phyloP scores from a whole-genome alignment of 129 eudicot species.

The Flaveria sonorensis region DNA sequence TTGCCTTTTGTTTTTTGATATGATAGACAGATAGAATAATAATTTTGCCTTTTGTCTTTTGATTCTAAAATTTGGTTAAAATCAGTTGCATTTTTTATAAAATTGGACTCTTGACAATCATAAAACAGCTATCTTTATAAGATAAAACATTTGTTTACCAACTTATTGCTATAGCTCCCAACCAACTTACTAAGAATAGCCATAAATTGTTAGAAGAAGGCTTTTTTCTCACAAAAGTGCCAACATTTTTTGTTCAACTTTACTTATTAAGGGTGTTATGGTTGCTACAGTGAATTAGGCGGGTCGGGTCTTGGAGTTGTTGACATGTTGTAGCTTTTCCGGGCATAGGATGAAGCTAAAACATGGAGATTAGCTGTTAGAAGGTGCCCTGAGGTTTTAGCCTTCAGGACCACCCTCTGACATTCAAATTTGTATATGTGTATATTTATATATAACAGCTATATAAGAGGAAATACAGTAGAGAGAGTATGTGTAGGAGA shows the following conservation, averaged over 20 bases:
- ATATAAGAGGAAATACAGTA: too few relatives aligned
- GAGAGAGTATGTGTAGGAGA: too few relatives aligned
- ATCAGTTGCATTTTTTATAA: background rate
- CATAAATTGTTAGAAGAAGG: background rate
- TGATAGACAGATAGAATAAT: too few relatives aligned
- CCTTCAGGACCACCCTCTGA: background rate
- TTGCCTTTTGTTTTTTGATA: background rate
- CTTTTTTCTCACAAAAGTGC: background rate
- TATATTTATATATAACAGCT: background rate
- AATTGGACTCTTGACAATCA: background rate
- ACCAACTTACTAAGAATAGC: background rate
- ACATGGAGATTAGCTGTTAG: background rate
- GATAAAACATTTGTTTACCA: background rate
- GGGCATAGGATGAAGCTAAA: background rate
- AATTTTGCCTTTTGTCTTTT: background rate
- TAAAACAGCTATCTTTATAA: background rate
- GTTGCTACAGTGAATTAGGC: background rate
- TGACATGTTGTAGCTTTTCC: background rate
- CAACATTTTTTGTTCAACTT: background rate
- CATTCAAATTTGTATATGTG: background rate
- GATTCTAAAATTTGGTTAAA: background rate
- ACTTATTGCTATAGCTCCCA: background rate
- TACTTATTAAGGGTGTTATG: background rate
- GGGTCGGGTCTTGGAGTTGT: background rate
- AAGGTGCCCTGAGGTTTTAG: background rate